Percentiles rank a stretch among this genome's conserved stretches.
phyloP scores from a whole-genome alignment of 2,329 filamentous ascomycete genomes.

The Aspergillus calidoustus region DNA sequence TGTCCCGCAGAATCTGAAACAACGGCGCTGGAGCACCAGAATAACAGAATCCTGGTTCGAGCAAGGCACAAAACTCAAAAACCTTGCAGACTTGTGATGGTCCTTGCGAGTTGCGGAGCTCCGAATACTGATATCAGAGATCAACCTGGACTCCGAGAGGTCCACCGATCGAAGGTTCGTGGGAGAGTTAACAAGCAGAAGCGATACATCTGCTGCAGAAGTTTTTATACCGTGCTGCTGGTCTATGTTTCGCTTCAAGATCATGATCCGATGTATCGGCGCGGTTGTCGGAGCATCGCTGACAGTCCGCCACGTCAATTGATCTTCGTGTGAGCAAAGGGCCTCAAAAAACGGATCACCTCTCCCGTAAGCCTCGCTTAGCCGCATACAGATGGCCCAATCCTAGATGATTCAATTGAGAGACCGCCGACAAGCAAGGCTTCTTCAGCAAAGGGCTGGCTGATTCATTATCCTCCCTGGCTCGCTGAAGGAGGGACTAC shows the following conservation, averaged over 20 bases:
- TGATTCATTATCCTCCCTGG: neutral
- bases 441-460: neutral
- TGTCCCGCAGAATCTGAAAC: conserved; percentile 13
- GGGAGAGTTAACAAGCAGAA: neutral
- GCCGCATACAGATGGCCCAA: neutral
- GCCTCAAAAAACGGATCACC: conserved; percentile 4
- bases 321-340: neutral
- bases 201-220: neutral
- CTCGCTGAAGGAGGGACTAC: neutral
- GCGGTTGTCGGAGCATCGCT: neutral
- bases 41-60: neutral
- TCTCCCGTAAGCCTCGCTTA: neutral
- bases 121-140: neutral
- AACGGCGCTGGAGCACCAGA: neutral
- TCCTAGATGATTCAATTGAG: neutral
- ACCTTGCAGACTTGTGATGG: conserved; percentile 8
- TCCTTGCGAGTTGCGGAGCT: neutral
- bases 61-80: neutral
- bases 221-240: neutral
- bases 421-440: neutral
- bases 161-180: neutral
- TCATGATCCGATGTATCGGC: neutral
- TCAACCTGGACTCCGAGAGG: neutral
- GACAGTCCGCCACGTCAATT: conserved; percentile 12
- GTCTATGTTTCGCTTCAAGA: neutral